Conservation (phyloP, 2,329 filamentous ascomycete species). For the Juglanconis sp. region DNA sequence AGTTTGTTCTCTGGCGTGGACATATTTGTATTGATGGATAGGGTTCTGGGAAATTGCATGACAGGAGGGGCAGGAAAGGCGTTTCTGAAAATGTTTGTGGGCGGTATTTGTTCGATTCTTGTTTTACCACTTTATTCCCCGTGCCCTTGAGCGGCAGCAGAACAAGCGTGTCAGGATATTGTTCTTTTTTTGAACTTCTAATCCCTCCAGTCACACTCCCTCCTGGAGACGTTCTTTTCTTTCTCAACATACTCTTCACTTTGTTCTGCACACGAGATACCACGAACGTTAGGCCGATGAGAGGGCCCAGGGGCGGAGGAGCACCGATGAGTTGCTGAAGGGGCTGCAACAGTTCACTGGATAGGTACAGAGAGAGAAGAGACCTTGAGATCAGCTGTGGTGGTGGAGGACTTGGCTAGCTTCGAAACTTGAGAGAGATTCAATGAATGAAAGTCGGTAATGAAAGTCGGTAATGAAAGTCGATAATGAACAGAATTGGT, state of each 20-base stretch:
- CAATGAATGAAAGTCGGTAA: neutral
- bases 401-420: too few relatives aligned
- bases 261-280: slow-evolving; percentile 5
- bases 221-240: slow-evolving; percentile 9
- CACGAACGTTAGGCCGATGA: neutral
- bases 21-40: neutral
- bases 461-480: neutral
- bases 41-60: neutral
- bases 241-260: slow-evolving; percentile 3
- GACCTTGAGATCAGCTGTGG: neutral
- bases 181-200: slow-evolving; percentile 9
- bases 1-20: slow-evolving; percentile 5
- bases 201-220: slow-evolving; percentile 14
- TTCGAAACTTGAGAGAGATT: neutral
- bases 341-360: too few relatives aligned
- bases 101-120: neutral
- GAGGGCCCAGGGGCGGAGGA: neutral
- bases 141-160: slow-evolving; percentile 15
- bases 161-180: slow-evolving; percentile 10
- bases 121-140: slow-evolving; percentile 9
- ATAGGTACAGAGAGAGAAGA: neutral
- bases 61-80: slow-evolving; percentile 3
- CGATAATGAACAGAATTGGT: neutral
- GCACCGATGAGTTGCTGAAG: neutral
- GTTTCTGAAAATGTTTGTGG: neutral